Evolutionary conservation across 345 rosid genomes (phyloP).

Genomic region (Melastoma malabathricum): DNA sequence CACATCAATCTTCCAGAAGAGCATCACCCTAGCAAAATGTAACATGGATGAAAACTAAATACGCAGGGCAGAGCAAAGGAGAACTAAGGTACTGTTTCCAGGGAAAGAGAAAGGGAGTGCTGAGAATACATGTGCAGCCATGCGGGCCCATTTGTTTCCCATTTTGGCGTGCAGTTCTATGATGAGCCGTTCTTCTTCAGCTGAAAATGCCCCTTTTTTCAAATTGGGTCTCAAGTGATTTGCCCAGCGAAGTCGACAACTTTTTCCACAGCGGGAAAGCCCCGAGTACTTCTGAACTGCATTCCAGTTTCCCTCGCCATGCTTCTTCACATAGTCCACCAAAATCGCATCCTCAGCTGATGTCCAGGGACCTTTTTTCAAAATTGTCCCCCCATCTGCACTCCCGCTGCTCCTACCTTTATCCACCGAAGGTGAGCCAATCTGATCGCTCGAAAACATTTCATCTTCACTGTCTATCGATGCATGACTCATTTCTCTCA

Average conservation of each 20-base stretch:
- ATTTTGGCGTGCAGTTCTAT: conserved; percentile 81
- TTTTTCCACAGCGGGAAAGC: conserved; percentile 87
- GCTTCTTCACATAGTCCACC: conserved; percentile 82
- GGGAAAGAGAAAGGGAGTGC: not conserved
- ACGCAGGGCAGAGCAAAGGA: not conserved
- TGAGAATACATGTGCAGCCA: conserved; percentile 86
- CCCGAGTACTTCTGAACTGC: conserved; percentile 86
- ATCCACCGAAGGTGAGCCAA: conserved; percentile 40
- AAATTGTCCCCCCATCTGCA: conserved; percentile 27
- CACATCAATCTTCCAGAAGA: no score
- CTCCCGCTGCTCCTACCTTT: conserved; percentile 29
- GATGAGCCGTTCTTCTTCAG: conserved; percentile 79
- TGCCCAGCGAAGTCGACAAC: conserved; percentile 97
- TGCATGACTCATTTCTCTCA: conserved; percentile 48
- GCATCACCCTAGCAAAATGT: no score
- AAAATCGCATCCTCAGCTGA: conserved; percentile 86
- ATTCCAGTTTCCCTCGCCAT: conserved; percentile 97
- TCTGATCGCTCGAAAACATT: conserved; percentile 36
- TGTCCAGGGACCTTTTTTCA: conserved; percentile 99
- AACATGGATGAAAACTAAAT: not conserved
- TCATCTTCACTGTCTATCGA: conserved; percentile 54
- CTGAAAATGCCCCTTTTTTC: conserved; percentile 95
- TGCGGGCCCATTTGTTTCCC: conserved; percentile 99
- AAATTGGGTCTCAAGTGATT: conserved; percentile 94
- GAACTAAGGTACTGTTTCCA: no score